Base-by-base conservation (phyloP, 1,139 yeast genomes). In the Yamadazyma atmosphaerica region DNA sequence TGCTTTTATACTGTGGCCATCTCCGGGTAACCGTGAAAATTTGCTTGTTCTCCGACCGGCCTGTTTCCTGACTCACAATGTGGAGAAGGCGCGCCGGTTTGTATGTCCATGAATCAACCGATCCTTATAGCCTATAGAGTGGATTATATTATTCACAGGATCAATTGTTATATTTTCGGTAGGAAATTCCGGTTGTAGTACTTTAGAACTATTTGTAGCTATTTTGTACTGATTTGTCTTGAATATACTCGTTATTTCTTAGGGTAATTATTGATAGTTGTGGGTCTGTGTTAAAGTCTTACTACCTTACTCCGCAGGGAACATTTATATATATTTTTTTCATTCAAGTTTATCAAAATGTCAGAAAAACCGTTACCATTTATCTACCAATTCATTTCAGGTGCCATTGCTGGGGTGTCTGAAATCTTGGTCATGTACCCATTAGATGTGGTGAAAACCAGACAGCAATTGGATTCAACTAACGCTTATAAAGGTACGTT, bases 381-480 rank as follows among this genome's bases (percentile, higher is more conserved):
- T 60, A 61, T 81, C 35, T 90, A 89, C 74, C 98, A 92, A 65
- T 92, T 92, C 60, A 72, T 81, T 34, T 79, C 98, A 16, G 99
- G 98, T 42, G 98, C 98, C 53, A 77, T 90, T 56, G 99, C 99
- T 47, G 98, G 99, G 49, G 89, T 92, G 46, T 88, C 97, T 19
- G 99, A 92, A 74, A 88, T 94, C 63, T 75, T 92, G 58, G 92
- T 89, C 50, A 92, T 92, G 98, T 92, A 92, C 63, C 99, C 99
- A 35, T 74, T 92, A 57, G 98, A 94, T 63, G 97, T 92, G 47
- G 97, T 94, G 58, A 94, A 92, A 75, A 94, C 98, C 32, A 81
- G 98, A 67, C 92, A 92, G 67, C 99, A 92, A 67, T 76, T 94
- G 59, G 87, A 82, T 42, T 75, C 79, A 31, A 76, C 79, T 41